phyloP scores from a whole-genome alignment of 805 yeast species.

The Myxozyma lipomycoides region DNA sequence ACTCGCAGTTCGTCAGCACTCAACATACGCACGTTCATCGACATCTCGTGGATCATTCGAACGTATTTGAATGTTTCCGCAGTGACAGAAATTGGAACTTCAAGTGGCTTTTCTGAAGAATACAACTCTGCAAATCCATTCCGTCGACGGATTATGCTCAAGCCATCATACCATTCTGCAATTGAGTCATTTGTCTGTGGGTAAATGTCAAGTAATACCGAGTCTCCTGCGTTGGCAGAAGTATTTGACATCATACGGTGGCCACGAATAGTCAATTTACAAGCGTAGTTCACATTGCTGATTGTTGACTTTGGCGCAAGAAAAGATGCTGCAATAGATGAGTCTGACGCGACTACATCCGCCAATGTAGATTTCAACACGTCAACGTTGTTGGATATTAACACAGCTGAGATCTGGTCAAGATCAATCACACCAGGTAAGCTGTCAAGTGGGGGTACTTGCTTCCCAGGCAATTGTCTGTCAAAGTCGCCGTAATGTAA shows the following conservation, averaged over 20 bases:
- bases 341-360: neutral
- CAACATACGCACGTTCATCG: conserved; percentile 5
- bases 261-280: conserved; percentile 9
- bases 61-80: conserved; percentile 3
- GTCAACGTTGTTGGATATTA: neutral
- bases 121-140: conserved; percentile 7
- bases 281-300: neutral
- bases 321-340: neutral
- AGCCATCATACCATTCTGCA: conserved; percentile 22
- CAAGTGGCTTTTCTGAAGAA: neutral
- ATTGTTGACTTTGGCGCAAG: neutral
- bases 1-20: neutral
- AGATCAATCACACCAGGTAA: conserved; percentile 10
- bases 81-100: neutral
- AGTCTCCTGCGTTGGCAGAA: neutral
- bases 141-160: conserved; percentile 3
- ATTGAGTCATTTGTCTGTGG: conserved; percentile 4
- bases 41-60: conserved; percentile 1
- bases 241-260: neutral
- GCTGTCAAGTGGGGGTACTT: conserved; percentile 3
- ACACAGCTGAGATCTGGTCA: neutral
- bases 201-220: conserved; percentile 6
- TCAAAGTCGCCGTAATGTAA: conserved; percentile 6
- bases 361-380: neutral
- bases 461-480: conserved; percentile 1